phyloP scores from a whole-genome alignment of 163 green algal species.

The Scenedesmus sp. region DNA sequence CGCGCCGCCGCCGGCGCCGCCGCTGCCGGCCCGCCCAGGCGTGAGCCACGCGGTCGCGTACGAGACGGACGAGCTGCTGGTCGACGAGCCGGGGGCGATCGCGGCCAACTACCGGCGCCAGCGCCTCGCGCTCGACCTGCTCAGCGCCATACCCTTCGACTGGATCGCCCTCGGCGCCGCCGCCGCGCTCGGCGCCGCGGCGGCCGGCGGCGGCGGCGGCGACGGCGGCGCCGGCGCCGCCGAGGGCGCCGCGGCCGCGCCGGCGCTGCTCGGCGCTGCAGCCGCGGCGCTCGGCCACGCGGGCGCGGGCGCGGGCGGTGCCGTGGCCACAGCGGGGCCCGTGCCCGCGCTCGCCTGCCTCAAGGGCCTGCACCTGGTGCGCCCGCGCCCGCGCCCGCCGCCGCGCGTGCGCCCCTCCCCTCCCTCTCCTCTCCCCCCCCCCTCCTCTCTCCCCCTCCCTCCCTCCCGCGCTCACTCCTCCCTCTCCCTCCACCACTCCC shows the following conservation, averaged over 20 bases:
- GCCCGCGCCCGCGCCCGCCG: too few species aligned
- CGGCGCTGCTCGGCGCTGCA: too few species aligned
- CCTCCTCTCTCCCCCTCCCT: neutral
- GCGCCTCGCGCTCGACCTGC: constrained; percentile 27
- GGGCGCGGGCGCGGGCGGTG: too few species aligned
- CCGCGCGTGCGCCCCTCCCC: too few species aligned
- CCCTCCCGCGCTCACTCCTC: neutral
- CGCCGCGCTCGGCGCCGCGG: constrained; percentile 22
- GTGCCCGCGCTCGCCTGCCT: constrained; percentile 17
- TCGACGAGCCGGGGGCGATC: constrained; percentile 25
- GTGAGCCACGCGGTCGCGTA: constrained; percentile 29
- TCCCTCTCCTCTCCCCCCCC: too few species aligned
- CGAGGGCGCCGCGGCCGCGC: neutral
- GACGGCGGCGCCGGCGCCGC: neutral
- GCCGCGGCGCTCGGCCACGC: neutral
- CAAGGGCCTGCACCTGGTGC: constrained; percentile 35
- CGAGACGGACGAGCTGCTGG: constrained; percentile 37
- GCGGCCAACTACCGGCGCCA: constrained; percentile 34
- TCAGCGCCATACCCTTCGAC: constrained; percentile 41
- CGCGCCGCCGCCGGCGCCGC: neutral
- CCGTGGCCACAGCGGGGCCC: neutral
- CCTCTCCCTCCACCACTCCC: too few species aligned
- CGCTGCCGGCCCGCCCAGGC: constrained; percentile 2
- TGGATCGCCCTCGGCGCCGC: constrained; percentile 11
- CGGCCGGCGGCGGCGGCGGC: neutral